phyloP scores from a whole-genome alignment of 2,329 filamentous ascomycete genomes.

The Aureobasidium sp. region DNA sequence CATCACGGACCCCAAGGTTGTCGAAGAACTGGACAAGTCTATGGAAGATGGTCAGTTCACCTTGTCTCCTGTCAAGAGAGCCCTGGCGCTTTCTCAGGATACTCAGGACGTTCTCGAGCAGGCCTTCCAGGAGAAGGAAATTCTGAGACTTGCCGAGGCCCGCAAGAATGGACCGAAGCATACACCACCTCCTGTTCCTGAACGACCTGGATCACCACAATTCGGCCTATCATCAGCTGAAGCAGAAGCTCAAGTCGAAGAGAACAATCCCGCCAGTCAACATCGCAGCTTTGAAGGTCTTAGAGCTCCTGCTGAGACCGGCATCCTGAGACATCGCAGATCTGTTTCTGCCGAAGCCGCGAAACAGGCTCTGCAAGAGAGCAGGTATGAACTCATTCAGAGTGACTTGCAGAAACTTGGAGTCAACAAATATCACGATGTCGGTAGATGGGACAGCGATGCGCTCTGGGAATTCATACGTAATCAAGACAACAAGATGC shows the following conservation, averaged over 20 bases:
- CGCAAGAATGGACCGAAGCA: background rate
- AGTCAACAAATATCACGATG: background rate
- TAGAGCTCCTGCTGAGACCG: background rate
- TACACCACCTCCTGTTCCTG: background rate
- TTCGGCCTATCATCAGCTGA: background rate
- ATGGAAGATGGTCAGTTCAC: background rate
- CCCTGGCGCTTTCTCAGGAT: background rate
- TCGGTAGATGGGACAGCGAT: background rate
- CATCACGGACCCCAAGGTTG: background rate
- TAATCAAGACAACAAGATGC: background rate
- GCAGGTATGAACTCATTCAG: background rate
- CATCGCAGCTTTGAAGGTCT: background rate
- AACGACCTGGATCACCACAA: background rate
- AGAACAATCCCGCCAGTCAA: background rate
- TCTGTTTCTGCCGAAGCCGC: background rate
- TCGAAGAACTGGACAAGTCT: background rate
- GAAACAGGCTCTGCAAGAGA: background rate
- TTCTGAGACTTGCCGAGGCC: background rate
- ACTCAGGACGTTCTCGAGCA: background rate
- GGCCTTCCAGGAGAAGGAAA: background rate
- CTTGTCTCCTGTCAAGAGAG: background rate
- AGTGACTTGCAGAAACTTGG: background rate
- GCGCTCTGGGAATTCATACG: background rate
- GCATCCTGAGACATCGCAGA: background rate
- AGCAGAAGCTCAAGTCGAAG: background rate